Base-by-base conservation (phyloP, 352 stramenopile genomes). In the Phytophthora multivora region DNA sequence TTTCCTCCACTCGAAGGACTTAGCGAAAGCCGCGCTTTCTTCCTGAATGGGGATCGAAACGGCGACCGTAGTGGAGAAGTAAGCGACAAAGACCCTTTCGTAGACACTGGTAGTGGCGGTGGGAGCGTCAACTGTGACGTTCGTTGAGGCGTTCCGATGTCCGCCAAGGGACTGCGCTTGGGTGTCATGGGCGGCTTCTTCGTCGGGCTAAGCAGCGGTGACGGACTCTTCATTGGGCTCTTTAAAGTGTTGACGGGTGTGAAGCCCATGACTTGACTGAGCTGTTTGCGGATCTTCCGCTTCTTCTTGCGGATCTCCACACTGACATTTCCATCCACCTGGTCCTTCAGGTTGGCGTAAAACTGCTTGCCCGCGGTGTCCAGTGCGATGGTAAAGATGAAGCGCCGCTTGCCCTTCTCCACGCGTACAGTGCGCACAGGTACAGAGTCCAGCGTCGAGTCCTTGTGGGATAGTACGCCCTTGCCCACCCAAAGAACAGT, bases 1-100 rank as follows among this genome's bases (percentile, higher is more conserved):
- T 55, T 72, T 31, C 40, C 51, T 25, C 43, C 56, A 49, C 45
- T 68, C 3, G 63, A 69, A 5, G 79, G 75, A 23, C 73, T 78
- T 18, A 51, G 26, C 0, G 73, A 69, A 10, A 75, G 70, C 21
- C 76, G 71, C 9, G 72, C 42, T 53, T 88, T 90, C 73, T 93
- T 93, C 16, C 80, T 71, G 59, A 93, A 91, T 9, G 86, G 81
- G 15, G 84, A 92, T 11, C 83, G 77, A 47, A 88, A 93, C 5
- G 81, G 81, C 7, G 86, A 95, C 35, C 86, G 84, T 35, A 84
- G 73, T 1, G 83, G 59, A n/a, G 68, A 77, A 18, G 48, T 6
- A 33, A 66, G 18, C 46, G 58, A 69, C 28, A 69, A 79, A 26
- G 35, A 59, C 3, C 79, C 73, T n/a, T 76, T 74, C 2, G 78